Percentiles rank a stretch among this genome's conserved stretches.
Conservation (phyloP, 306 rosid species). For the Carpinus fangiana region DNA sequence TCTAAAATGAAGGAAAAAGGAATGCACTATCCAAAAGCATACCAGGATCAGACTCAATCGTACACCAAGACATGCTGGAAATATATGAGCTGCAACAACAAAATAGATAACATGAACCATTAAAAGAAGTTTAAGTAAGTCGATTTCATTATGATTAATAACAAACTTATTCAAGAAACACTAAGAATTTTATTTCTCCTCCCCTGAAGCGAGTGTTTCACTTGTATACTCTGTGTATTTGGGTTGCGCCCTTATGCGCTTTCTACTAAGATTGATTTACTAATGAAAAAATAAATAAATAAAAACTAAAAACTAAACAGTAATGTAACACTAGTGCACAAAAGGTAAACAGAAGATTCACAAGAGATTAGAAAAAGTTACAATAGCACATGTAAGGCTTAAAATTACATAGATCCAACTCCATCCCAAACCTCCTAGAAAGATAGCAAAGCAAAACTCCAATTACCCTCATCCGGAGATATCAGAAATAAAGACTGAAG, state of each 20-base stretch:
- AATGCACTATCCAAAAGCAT: slow-evolving; percentile 21
- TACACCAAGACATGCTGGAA: slow-evolving; percentile 93
- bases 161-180: too few species aligned
- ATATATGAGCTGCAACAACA: slow-evolving; percentile 40
- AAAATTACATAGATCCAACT: background rate
- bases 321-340: background rate
- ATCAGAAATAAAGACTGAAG: background rate
- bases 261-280: too few species aligned
- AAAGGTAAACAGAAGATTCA: background rate
- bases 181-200: too few species aligned
- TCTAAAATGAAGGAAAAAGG: background rate
- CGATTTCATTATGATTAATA: background rate
- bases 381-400: background rate
- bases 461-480: background rate
- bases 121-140: background rate
- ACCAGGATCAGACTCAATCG: slow-evolving; percentile 99
- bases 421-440: background rate
- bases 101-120: background rate
- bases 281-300: too few species aligned
- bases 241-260: too few species aligned
- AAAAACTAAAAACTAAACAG: background rate
- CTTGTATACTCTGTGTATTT: too few species aligned
- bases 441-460: background rate
- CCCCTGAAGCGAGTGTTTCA: too few species aligned
- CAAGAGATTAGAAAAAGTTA: background rate